Base-by-base conservation (phyloP, 2,329 filamentous ascomycete genomes). In the Malbranchea zuffiana region DNA sequence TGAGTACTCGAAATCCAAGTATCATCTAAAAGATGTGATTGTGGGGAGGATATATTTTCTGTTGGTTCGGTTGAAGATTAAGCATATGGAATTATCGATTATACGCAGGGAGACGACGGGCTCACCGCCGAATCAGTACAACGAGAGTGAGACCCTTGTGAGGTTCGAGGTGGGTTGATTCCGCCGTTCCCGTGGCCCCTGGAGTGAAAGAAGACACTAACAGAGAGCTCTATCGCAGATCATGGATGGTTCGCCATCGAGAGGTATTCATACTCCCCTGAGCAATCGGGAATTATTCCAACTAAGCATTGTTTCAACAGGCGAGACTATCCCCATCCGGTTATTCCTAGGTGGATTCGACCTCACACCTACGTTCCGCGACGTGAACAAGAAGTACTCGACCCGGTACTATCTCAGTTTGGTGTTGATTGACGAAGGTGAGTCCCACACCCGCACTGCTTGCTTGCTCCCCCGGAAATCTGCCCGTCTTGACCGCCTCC, bases 351-450 rank as follows among this genome's bases (percentile, higher is more conserved):
- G 90, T 43, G 90, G 90, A 35, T 98, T 98, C 59, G 92, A 98
- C 62, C 66, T 98, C 45, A 98, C 90, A 3, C 90, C 90, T 11
- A 98, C 90, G 8, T 98, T 98, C 74, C 82, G 90, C 44, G 90
- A 98, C 60, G 92, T 98, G 50, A 98, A 98, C 74, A 98, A 98
- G 72, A 98, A 98, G 66, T 98, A 94, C 63, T 96, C 88, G 17
- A 96, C 88, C 24, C 74, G 90, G 53, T 98, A 98, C 66, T 98
- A 98, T 65, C 74, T 98, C 45, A 95, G 87, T 57, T 67, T 98
- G 44, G 90, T 98, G 15, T 72, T 95, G 49, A 95, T 95, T 49
- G 87, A 95, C 54, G 87, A 95, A 75, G 84, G 84, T 82, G 63
- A 48, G 68, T 59, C 34, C 41, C 40, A 4, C 8, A 30, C 16